Conservation (phyloP, 2,329 filamentous ascomycete genomes). For the Emergomyces orientalis region DNA sequence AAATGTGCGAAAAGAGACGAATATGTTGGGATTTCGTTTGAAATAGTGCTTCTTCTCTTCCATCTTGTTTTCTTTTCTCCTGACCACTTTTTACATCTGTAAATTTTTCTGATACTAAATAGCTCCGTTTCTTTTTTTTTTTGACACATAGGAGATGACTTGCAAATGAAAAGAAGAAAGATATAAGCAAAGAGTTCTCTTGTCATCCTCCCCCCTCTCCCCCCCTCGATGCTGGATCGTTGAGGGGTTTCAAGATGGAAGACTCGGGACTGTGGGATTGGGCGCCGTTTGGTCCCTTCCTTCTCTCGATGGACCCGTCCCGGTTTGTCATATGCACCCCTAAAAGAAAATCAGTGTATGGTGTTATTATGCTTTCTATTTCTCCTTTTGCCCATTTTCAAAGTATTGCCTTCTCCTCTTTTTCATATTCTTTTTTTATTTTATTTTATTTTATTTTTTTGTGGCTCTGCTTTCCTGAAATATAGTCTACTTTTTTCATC, state of each 20-base stretch:
- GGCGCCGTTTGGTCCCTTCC: background rate
- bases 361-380: slow-evolving; percentile 13
- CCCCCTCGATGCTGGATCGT: slow-evolving; percentile 1
- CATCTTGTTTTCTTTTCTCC: background rate
- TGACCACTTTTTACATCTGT: background rate
- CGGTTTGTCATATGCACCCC: slow-evolving; percentile 11
- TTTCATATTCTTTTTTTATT: slow-evolving; percentile 3
- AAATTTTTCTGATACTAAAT: background rate
- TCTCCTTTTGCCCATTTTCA: background rate
- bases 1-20: no score
- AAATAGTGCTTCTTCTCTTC: background rate
- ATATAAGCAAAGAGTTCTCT: background rate
- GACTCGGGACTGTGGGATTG: background rate
- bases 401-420: background rate
- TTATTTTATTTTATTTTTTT: background rate
- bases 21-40: background rate
- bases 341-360: slow-evolving; percentile 3
- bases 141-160: background rate
- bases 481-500: background rate
- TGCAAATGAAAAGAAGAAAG: background rate
- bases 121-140: background rate
- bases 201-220: background rate
- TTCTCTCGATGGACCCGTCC: slow-evolving; percentile 2
- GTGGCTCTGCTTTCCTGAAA: background rate
- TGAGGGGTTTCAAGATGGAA: background rate